Base-by-base conservation (phyloP, 768 basidiomycete species). In the Lyophyllum semitale region DNA sequence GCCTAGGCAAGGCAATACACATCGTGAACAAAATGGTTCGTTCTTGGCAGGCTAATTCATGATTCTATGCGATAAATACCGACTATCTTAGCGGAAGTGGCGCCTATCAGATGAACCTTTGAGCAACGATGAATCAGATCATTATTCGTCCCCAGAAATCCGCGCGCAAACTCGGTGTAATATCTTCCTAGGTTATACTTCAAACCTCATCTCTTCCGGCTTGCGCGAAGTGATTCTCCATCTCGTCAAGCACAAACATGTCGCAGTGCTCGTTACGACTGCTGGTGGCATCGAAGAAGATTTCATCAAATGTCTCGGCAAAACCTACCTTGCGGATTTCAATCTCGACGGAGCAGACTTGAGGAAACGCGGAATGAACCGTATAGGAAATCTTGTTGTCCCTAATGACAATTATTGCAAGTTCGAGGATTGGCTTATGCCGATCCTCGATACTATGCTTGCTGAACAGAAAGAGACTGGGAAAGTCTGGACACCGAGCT, bases 331-430 rank as follows among this genome's bases (percentile, higher is more conserved):
- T 41, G 93, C 93, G 0, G 93, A 95, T 62, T 99, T 97, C 71
- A 84, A 90, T 66, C 81, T 97, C 52, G 89, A 95, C 58, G 97
- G 97, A 13, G 91, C 93, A 5, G 86, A 87, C 53, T 73, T 99
- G 53, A 84, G 97, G 41, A 86, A 78, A 66, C 82, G 84, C 57
- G 97, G 97, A n/a, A 85, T 99, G 82, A 99, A 99, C 65, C 85
- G 97, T 32, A 94, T 98, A 58, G 97, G 97, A 29, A 99, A 99
- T 66, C 83, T 99, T 40, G 76, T 99, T 54, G 85, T 99, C 2
- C 97, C 97, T 3, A 99, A 99, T 67, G 93, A 97, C 64, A 98
- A 98, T 68, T 99, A 99, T 72, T 98, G 97, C 85, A 89, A 91
- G 65, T 99, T 98, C 63, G 97, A 99, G 73, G 96, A 98, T 69